Conservation (phyloP, 345 rosid genomes). For the Lepidium africanum region DNA sequence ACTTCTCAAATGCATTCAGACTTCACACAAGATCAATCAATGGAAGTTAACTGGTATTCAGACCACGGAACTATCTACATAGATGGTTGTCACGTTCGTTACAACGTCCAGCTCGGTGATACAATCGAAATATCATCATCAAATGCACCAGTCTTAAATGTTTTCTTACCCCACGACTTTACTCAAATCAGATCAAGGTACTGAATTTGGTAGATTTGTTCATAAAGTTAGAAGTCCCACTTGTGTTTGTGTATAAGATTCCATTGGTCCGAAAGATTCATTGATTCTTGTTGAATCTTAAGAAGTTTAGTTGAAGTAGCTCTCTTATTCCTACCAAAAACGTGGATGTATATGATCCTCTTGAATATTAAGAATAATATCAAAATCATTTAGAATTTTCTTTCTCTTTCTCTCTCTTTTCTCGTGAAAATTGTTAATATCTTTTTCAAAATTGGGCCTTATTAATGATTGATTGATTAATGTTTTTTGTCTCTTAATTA, state of each 20-base stretch:
- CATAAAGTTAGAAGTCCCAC: conserved; percentile 8
- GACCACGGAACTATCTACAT: conserved; percentile 57
- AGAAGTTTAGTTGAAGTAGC: conserved; percentile 6
- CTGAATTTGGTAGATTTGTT: conserved; percentile 11
- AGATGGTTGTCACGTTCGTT: conserved; percentile 65
- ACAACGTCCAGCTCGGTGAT: conserved; percentile 49
- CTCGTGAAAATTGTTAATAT: conserved; percentile 17
- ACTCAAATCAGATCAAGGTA: conserved; percentile 18
- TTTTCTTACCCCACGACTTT: conserved; percentile 43
- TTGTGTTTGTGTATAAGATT: conserved; percentile 14
- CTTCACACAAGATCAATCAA: conserved; percentile 39
- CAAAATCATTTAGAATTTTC: background rate
- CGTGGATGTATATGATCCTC: conserved; percentile 26
- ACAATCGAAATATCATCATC: conserved; percentile 59
- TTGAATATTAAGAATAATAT: background rate
- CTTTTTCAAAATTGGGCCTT: conserved; percentile 16
- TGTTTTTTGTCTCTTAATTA: background rate
- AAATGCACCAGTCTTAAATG: conserved; percentile 54
- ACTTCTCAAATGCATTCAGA: conserved; percentile 56
- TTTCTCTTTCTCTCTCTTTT: background rate
- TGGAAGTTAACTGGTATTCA: conserved; percentile 59
- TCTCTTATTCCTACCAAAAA: conserved; percentile 16
- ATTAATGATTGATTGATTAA: conserved; percentile 15
- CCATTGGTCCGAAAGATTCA: conserved; percentile 21
- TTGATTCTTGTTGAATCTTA: conserved; percentile 17